Evolutionary conservation across 805 yeast genomes (phyloP), one percentile per base, ranked within the genome.

Genomic region (Zygosaccharomyces bisporus): DNA sequence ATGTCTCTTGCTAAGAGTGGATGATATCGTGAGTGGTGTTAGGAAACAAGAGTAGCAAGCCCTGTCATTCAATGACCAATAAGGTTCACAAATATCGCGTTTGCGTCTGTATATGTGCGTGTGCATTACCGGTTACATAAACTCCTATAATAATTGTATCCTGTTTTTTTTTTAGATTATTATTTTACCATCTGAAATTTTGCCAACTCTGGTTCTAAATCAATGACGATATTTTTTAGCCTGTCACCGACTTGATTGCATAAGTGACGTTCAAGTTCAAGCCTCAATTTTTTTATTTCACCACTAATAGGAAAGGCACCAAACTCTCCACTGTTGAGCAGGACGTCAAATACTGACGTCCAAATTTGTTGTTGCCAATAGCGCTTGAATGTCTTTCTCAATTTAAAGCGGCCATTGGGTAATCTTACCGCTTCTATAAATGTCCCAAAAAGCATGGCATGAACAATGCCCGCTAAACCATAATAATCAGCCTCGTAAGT

Each of bases 21-120:
- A 93, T 67, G 99, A 93, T 66, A 93, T 93, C 54, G 99, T 93
- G 34, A 83, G 95, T 66, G 99, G 98, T 55, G 95, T 89, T 21
- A 82, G 96, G 58, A 83, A 75, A 47, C 67, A 64, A 43, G 69
- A 66, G 49, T 50, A 56, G 48, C 10, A 27, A 10, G 31, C 31
- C 3, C 13, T 6, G 16, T 12, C 10, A 10, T n/a, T 27, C n/a
- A 4, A n/a, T 27, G 13, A 44, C 19, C 14, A 31, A 14, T n/a
- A 17, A 24, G 39, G 20, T 19, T 18, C 20, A 25, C 18, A 36
- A 17, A 6, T 24, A 23, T 23, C 24, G 18, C 10, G 16, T 14
- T 18, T 30, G 32, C 34, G 18, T 39, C 24, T 30, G 17, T 30
- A 19, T 39, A 20, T 21, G 35, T 20, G 35, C 31, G 18, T 18